phyloP scores from a whole-genome alignment of 495 filamentous ascomycete species.

The Alectoria sarmentosa region DNA sequence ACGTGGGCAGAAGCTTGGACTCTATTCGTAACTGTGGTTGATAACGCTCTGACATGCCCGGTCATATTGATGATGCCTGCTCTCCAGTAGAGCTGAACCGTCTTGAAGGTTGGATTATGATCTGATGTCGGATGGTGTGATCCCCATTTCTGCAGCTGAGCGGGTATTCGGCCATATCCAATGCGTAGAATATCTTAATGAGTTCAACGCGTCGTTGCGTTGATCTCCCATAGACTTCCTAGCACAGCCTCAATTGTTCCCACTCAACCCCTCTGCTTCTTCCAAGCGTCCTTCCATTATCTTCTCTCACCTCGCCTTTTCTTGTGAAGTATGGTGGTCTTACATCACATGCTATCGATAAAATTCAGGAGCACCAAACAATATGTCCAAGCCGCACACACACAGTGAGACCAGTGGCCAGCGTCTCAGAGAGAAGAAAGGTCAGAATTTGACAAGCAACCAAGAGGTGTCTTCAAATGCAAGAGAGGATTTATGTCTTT shows the following conservation, averaged over 20 bases:
- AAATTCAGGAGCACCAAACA: background rate
- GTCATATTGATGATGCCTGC: background rate
- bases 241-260: background rate
- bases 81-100: background rate
- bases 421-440: background rate
- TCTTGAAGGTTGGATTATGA: background rate
- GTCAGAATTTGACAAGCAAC: too few relatives aligned
- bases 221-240: background rate
- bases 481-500: too few relatives aligned
- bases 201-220: background rate
- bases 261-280: background rate
- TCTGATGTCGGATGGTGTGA: background rate
- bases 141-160: background rate
- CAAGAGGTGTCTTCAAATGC: too few relatives aligned
- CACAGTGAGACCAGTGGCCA: background rate
- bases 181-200: background rate
- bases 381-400: background rate
- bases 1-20: background rate
- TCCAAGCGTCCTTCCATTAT: background rate
- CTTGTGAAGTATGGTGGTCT: background rate
- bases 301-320: background rate
- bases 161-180: background rate
- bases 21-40: background rate
- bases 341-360: background rate
- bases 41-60: background rate